A percentile compares a stretch with the other conserved stretches of the same genome.
Conservation (phyloP, 2,329 filamentous ascomycete genomes). For the Metarhizium robertsii region DNA sequence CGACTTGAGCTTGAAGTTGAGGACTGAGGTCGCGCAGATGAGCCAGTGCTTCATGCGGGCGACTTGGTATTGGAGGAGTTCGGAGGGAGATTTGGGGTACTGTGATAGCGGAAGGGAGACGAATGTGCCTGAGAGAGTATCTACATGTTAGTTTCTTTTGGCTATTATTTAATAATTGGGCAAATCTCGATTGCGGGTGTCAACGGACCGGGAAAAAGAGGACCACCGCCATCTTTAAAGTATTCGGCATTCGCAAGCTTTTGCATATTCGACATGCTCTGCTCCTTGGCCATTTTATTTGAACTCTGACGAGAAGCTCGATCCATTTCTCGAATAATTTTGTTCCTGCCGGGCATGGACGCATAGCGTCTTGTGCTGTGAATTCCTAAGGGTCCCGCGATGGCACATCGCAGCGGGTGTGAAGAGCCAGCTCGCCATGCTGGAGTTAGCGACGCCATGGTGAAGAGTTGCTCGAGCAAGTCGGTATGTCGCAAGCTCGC, state of each 20-base stretch:
- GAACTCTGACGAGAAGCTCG: slow-evolving; percentile 13
- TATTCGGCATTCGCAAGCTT: slow-evolving; percentile 22
- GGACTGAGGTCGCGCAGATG: slow-evolving; percentile 22
- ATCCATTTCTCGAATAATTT: slow-evolving; percentile 20
- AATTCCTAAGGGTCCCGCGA: slow-evolving; percentile 12
- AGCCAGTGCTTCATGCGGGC: slow-evolving; percentile 25
- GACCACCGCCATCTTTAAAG: slow-evolving; percentile 22
- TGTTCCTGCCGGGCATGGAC: slow-evolving; percentile 15
- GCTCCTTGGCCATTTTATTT: slow-evolving; percentile 16
- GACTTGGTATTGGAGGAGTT: slow-evolving; percentile 27
- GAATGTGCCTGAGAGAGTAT: slow-evolving; percentile 34
- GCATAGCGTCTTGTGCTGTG: slow-evolving; percentile 16
- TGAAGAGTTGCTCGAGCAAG: not conserved
- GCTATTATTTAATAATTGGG: not conserved
- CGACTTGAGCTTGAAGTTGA: slow-evolving; percentile 34
- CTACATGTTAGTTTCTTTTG: not conserved
- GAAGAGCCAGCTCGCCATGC: slow-evolving; percentile 12
- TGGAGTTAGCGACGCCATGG: slow-evolving; percentile 10
- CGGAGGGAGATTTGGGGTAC: slow-evolving; percentile 18
- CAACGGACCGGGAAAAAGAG: slow-evolving; percentile 23
- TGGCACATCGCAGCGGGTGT: slow-evolving; percentile 9
- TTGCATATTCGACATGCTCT: slow-evolving; percentile 22
- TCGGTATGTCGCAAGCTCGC: not conserved
- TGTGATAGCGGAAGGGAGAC: slow-evolving; percentile 30
- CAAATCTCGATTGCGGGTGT: not conserved